Evolutionary conservation across 768 basidiomycete species (phyloP), one percentile per base, ranked within the genome.

Genomic region (Leccinum subtestaceum): DNA sequence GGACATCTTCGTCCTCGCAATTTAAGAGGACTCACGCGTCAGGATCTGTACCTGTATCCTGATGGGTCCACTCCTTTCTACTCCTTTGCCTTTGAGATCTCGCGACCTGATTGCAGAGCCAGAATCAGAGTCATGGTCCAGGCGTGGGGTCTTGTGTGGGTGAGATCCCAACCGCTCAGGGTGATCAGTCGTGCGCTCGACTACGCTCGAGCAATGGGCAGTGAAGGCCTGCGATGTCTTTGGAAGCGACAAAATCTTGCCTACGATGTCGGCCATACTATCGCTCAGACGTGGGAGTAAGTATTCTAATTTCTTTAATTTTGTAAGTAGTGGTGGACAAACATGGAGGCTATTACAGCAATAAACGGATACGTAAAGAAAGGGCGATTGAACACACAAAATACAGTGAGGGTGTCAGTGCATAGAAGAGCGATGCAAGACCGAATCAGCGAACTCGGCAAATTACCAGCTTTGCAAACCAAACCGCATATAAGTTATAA

Each of bases 91-190:
- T 54, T 68, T 67, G 66, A 11, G 62, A 62, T 67, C 71, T 68
- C 63, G 76, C 65, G 77, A 78, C 69, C 89, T 84, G 72, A 79
- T 84, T 65, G 85, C 83, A 71, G 85, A 84, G 63, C 81, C 81
- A 65, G 85, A 80, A 75, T 89, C 87, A 73, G 81, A 84, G 78
- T 88, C 85, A 65, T 76, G 75, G 62, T 81, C 81, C 73, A 87
- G 76, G 62, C 87, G 85, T 61, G 86, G 80, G 58, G 82, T 83
- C 78, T 91, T 91, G 73, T 80, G 81, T 63, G 83, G 82, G 76
- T 81, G 84, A 73, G 82, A 82, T 70, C 76, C 81, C 68, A 77
- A 80, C 74, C 78, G 79, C 58, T 79, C 76, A 56, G 63, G 60
- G 21, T 43, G 59, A 59, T 77, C 72, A 29, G 63, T 1, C 8